Evolutionary conservation across 2,329 filamentous ascomycete genomes (phyloP).

Genomic region (Trichoderma atrobrunneum): DNA sequence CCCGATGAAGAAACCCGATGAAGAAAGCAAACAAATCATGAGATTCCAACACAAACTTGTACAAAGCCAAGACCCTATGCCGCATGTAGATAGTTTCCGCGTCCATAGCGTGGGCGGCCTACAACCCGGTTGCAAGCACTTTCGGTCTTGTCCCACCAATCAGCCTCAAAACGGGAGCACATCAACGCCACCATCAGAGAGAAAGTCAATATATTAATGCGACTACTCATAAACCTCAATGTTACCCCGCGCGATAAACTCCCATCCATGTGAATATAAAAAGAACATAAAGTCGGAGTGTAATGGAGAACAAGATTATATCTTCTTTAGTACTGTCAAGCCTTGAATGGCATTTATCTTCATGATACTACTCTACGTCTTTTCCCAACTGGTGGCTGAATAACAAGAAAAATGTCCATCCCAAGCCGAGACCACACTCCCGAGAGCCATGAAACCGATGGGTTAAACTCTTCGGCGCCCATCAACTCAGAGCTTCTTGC

Average conservation of each 20-base stretch:
- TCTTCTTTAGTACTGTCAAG: neutral
- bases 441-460: neutral
- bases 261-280: neutral
- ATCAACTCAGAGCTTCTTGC: neutral
- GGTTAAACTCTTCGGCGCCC: neutral
- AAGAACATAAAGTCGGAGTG: neutral
- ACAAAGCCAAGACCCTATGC: neutral
- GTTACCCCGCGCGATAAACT: neutral
- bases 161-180: neutral
- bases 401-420: neutral
- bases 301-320: neutral
- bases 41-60: neutral
- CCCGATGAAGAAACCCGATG: neutral
- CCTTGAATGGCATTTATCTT: neutral
- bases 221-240: neutral
- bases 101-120: slow-evolving; percentile 6
- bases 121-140: neutral
- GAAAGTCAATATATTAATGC: neutral
- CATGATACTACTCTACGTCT: neutral
- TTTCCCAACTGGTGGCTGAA: neutral
- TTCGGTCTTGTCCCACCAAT: neutral
- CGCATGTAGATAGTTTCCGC: neutral
- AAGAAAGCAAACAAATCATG: neutral
- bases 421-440: neutral
- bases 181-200: neutral